phyloP scores from a whole-genome alignment of 345 rosid genomes.

The Lepidium africanum region DNA sequence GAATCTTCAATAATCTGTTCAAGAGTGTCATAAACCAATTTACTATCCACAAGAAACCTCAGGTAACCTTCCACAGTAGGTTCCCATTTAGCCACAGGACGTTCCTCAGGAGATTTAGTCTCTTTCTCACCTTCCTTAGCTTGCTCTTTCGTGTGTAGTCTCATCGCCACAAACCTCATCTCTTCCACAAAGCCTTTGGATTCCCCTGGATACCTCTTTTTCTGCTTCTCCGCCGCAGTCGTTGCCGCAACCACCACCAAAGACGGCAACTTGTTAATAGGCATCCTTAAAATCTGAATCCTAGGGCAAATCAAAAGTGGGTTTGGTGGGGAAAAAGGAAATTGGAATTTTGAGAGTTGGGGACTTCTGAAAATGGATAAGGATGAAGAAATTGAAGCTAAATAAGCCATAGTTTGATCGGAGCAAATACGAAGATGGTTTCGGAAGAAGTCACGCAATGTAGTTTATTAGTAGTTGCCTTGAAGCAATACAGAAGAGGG shows the following conservation, averaged over 20 bases:
- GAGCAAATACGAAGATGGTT: constrained; percentile 4
- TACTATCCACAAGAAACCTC: constrained; percentile 85
- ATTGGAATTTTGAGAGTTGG: constrained; percentile 20
- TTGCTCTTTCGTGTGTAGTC: constrained; percentile 75
- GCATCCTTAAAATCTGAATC: constrained; percentile 28
- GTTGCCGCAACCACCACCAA: constrained; percentile 37
- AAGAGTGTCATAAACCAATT: constrained; percentile 83
- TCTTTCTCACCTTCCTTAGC: constrained; percentile 88
- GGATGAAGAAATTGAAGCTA: constrained; percentile 43
- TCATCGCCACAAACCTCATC: constrained; percentile 99
- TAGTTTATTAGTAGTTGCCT: constrained; percentile 1
- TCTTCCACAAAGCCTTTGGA: constrained; percentile 96
- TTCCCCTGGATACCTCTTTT: constrained; percentile 75
- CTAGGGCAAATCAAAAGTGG: constrained; percentile 30
- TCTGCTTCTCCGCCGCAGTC: constrained; percentile 64
- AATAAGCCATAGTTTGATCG: constrained; percentile 50
- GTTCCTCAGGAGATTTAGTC: constrained; percentile 63
- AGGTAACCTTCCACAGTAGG: constrained; percentile 79
- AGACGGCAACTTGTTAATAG: constrained; percentile 25
- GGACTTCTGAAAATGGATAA: constrained; percentile 35
- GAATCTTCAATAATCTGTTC: constrained; percentile 61
- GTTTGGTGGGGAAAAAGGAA: constrained; percentile 9
- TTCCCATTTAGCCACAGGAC: constrained; percentile 57
- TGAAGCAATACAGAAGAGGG: constrained; percentile 12
- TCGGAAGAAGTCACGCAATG: constrained; percentile 27